Base-by-base conservation (phyloP, 495 filamentous ascomycete species). In the Articulospora tetracladia region DNA sequence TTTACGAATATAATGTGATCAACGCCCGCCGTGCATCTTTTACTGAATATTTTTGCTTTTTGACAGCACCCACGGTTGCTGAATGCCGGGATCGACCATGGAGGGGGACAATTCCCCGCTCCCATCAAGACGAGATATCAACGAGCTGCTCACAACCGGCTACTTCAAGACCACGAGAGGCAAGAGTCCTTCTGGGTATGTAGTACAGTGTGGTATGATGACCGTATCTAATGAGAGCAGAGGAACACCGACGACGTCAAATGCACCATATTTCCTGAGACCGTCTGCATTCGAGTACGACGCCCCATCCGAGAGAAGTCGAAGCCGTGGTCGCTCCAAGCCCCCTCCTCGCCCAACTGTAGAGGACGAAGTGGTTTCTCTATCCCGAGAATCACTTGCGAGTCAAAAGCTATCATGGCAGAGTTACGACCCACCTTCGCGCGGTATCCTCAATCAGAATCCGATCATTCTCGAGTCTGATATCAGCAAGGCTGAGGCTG, bases 381-480 rank as follows among this genome's bases (percentile, higher is more conserved):
- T 70, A 50, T 50, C 62, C 2, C 41, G 58, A 51, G 68, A 70
- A 34, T 62, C 48, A 3, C 55, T 27, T 32, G 46, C 48, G 6
- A 22, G 41, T 22, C 53, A 36, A 20, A 24, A 25, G 23, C 47
- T 27, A 24, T 50, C 47, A 6, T 44, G 11, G 17, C 26, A 58
- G 10, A 53, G 39, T 19, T 59, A 69, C 54, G 68, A 68, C 39
- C 68, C 68, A 24, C 68, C 68, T 6, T 24, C 63, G 28, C 62
- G 65, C 15, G 68, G 68, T 20, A 61, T 58, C 15, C 28, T 68
- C 41, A 66, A 70, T 1, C 68, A 70, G 28, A 55, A 67, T 44
- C 66, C 66, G 15, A 62, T 66, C 17, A 57, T 69, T 47, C 50
- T 68, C 25, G 68, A 70, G 55, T 56, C 63, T n/a, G 58, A 62